phyloP scores from a whole-genome alignment of 495 filamentous ascomycete genomes.

The Xylaria scruposa region DNA sequence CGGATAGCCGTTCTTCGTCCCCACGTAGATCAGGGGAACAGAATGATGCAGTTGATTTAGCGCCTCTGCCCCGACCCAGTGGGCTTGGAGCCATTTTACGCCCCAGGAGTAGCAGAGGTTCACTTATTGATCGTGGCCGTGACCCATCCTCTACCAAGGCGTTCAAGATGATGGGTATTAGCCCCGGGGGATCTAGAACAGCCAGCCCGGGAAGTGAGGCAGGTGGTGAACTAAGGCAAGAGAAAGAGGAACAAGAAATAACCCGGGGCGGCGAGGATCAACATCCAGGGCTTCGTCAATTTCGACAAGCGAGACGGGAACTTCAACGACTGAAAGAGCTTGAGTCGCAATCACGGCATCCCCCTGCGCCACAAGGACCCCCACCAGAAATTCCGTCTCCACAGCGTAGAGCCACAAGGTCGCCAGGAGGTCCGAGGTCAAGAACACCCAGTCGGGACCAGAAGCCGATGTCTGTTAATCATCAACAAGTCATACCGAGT shows the following conservation, averaged over 20 bases:
- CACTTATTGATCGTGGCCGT: constrained; percentile 55
- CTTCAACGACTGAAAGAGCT: constrained; percentile 59
- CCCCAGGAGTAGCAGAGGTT: constrained; percentile 69
- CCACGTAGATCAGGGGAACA: constrained; percentile 52
- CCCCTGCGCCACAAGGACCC: constrained; percentile 35
- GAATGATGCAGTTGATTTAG: constrained; percentile 47
- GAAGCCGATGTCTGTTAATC: constrained; percentile 50
- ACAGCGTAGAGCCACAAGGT: constrained; percentile 39
- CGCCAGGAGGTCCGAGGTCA: constrained; percentile 39
- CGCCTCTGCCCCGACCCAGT: constrained; percentile 55
- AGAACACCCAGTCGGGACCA: constrained; percentile 54
- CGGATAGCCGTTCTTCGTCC: constrained; percentile 63
- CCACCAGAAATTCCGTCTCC: constrained; percentile 32
- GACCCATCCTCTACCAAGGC: constrained; percentile 62
- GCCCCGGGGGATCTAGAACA: constrained; percentile 59
- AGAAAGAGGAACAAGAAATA: constrained; percentile 36
- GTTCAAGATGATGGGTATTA: constrained; percentile 75
- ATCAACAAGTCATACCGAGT: constrained; percentile 48
- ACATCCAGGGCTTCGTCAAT: constrained; percentile 53
- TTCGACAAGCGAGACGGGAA: constrained; percentile 60
- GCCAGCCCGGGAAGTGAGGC: constrained; percentile 49
- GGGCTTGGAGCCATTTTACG: constrained; percentile 69
- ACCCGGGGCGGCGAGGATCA: constrained; percentile 32
- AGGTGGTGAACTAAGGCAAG: constrained; percentile 25
- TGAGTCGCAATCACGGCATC: constrained; percentile 47